Evolutionary conservation across 208 protist species (phyloP).

Genomic region (Leishmania turanica): DNA sequence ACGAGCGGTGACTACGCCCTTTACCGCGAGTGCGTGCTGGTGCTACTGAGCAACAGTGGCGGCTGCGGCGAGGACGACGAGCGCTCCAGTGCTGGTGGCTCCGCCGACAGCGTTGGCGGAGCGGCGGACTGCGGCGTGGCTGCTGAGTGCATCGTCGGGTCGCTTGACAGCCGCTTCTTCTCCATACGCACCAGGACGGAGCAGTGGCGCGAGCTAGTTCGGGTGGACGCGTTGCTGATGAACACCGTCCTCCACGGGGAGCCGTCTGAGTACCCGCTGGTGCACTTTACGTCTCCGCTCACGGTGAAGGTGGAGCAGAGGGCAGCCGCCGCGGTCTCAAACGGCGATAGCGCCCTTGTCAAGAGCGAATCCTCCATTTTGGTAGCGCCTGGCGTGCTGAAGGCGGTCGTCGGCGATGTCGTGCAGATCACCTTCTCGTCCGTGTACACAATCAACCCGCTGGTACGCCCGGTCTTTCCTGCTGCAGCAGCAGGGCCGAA

Average conservation of each 20-base stretch:
- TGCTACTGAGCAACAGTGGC: slow-evolving; percentile 15
- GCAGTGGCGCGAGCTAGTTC: slow-evolving; percentile 32
- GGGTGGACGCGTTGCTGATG: slow-evolving; percentile 33
- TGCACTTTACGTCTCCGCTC: slow-evolving; percentile 14
- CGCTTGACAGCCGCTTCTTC: slow-evolving; percentile 21
- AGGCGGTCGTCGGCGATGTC: slow-evolving; percentile 38
- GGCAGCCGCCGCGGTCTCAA: neutral
- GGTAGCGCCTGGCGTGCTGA: neutral
- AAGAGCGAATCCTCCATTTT: neutral
- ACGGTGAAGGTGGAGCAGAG: slow-evolving; percentile 18
- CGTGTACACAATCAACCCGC: slow-evolving; percentile 36
- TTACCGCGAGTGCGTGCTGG: slow-evolving; percentile 52
- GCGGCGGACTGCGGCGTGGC: neutral
- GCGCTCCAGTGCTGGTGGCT: neutral
- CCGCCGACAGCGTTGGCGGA: neutral
- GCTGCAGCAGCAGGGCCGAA: neutral
- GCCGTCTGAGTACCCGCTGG: slow-evolving; percentile 33
- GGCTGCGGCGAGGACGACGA: neutral
- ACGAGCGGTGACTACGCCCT: slow-evolving; percentile 34
- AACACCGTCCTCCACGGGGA: slow-evolving; percentile 14
- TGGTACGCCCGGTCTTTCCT: slow-evolving; percentile 11
- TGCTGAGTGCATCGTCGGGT: slow-evolving; percentile 14
- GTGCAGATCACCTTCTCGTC: slow-evolving; percentile 35
- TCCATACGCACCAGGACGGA: slow-evolving; percentile 6
- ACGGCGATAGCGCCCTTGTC: neutral